Conservation (phyloP, 441 rosid genomes). For the Croton setiger region DNA sequence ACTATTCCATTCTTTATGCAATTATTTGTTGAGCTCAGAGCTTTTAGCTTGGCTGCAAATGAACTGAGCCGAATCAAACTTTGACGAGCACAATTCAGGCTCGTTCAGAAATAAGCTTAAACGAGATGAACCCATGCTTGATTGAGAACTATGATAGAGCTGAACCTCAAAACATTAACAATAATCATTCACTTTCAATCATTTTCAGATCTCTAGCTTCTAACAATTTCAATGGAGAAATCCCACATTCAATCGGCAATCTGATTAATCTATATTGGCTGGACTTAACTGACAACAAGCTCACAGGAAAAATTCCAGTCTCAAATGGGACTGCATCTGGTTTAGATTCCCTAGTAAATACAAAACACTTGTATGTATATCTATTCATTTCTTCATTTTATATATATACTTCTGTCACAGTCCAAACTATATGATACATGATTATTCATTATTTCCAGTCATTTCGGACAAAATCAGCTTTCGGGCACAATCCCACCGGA, state of each 20-base stretch:
- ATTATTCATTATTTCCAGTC: slow-evolving; percentile 36
- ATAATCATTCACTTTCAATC: too few relatives aligned
- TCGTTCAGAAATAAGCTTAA: too few relatives aligned
- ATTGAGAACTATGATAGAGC: too few relatives aligned
- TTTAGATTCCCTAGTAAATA: slow-evolving; percentile 55
- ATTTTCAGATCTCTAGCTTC: slow-evolving; percentile 77
- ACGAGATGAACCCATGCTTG: too few relatives aligned
- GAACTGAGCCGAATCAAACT: too few relatives aligned
- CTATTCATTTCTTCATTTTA: background rate
- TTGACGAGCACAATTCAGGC: too few relatives aligned
- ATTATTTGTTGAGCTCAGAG: too few relatives aligned
- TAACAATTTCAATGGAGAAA: slow-evolving; percentile 57
- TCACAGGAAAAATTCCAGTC: slow-evolving; percentile 66
- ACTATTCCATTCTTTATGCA: too few relatives aligned
- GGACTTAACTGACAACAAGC: slow-evolving; percentile 73
- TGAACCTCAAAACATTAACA: too few relatives aligned
- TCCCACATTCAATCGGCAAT: slow-evolving; percentile 71
- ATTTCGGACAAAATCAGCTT: slow-evolving; percentile 63
- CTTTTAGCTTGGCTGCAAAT: too few relatives aligned
- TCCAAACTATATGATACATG: background rate
- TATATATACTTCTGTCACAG: too few relatives aligned
- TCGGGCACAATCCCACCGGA: slow-evolving; percentile 51
- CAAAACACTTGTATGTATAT: slow-evolving; percentile 73
- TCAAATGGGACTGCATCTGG: slow-evolving; percentile 62
- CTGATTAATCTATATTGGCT: slow-evolving; percentile 64